Evolutionary conservation across 192 early-diverging fungal species (phyloP).

Genomic region (Lobosporangium transversale): DNA sequence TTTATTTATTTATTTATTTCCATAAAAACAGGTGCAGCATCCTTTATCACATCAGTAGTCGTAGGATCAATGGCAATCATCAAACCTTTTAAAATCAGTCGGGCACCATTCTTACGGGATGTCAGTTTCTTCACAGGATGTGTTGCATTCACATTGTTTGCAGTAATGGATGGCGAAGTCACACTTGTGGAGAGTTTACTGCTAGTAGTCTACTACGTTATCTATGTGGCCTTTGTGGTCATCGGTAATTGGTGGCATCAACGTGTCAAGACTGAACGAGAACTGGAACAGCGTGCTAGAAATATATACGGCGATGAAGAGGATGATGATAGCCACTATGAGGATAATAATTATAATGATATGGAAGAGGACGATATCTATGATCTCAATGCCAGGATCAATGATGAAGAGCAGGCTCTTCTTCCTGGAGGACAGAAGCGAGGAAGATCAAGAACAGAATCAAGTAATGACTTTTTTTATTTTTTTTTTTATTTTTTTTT

Average conservation of each 20-base stretch:
- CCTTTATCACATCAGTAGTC: conserved; percentile 87
- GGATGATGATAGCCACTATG: conserved; percentile 5
- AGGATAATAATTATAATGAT: background rate
- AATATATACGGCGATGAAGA: conserved; percentile 54
- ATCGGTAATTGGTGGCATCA: conserved; percentile 63
- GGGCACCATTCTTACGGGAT: conserved; percentile 82
- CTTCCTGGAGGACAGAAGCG: background rate
- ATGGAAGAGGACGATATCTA: no score
- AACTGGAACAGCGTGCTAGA: conserved; percentile 57
- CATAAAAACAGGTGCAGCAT: conserved; percentile 64
- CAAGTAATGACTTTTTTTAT: background rate
- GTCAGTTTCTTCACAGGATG: conserved; percentile 78
- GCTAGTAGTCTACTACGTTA: conserved; percentile 66
- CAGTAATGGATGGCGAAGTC: conserved; percentile 67
- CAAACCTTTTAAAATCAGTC: conserved; percentile 76
- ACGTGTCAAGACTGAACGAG: conserved; percentile 44
- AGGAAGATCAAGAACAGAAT: conserved; percentile 5
- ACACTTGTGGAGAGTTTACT: conserved; percentile 62
- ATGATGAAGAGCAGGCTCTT: conserved; percentile 29
- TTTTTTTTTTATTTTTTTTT: no score
- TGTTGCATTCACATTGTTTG: conserved; percentile 61
- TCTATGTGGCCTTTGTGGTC: conserved; percentile 71
- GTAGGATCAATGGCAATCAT: conserved; percentile 85
- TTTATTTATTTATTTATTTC: background rate
- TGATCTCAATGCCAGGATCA: no score